These are phyloP conservation scores for Capillidium heterosporum DNA, from an alignment of 371 early-diverging fungal genomes.

Conservation along the genomic window DNA sequence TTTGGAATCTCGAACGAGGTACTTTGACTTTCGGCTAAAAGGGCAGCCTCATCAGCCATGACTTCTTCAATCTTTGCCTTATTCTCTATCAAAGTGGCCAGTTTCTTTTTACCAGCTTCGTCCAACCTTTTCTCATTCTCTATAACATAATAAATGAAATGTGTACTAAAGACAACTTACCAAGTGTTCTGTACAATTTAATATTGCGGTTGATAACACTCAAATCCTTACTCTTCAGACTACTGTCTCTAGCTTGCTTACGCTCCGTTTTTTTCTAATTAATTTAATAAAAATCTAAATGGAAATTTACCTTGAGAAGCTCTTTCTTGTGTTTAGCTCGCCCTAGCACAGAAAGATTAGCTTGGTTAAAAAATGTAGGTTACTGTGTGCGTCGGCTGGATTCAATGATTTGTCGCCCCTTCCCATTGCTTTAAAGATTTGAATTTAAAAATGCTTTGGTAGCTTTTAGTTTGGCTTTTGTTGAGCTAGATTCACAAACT, in stretches of 20 bases:
- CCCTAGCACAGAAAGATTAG: too few species aligned
- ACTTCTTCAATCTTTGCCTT: conserved; percentile 1
- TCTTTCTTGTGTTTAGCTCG: not conserved
- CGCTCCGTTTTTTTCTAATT: not conserved
- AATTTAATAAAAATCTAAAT: not conserved
- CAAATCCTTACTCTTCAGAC: not conserved
- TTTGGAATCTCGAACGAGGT: conserved; percentile 3
- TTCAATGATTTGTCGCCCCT: not conserved
- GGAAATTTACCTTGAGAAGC: not conserved
- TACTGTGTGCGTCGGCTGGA: not conserved
- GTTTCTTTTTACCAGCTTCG: not conserved
- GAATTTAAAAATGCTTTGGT: too few species aligned
- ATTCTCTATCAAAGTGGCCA: not conserved
- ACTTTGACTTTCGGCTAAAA: too few species aligned
- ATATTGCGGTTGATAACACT: not conserved
- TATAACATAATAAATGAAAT: too few species aligned
- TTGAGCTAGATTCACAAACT: too few species aligned
- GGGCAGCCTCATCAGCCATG: too few species aligned
- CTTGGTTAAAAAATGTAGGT: not conserved
- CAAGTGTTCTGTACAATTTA: not conserved
- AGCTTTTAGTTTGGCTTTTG: too few species aligned
- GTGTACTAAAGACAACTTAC: too few species aligned
- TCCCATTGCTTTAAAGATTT: too few species aligned
- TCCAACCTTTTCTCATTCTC: not conserved
- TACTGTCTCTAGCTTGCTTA: not conserved